These are phyloP conservation scores for Podospora sp. DNA, from an alignment of 495 filamentous ascomycete species.

Conservation along the genomic window DNA sequence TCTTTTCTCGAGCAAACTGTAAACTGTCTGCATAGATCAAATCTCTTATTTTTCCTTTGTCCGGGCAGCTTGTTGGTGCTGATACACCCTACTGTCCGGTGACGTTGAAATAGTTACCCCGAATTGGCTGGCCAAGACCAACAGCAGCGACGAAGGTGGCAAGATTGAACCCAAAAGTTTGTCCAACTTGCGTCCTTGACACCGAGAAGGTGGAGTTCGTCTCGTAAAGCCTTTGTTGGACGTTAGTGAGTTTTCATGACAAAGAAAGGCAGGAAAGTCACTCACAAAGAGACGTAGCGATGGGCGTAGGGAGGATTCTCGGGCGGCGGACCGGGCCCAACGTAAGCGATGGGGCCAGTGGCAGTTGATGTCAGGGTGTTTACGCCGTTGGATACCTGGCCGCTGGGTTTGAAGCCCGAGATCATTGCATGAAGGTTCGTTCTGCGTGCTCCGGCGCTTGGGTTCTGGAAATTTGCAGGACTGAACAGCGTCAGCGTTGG, in stretches of 20 bases:
- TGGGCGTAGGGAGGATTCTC: conserved; percentile 50
- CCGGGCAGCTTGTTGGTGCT: background rate
- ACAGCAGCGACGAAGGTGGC: conserved; percentile 44
- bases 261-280: background rate
- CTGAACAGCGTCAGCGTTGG: conserved; percentile 16
- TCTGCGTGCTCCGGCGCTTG: conserved; percentile 35
- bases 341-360: conserved; percentile 45
- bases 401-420: conserved; percentile 46
- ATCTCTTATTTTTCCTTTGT: too few species aligned
- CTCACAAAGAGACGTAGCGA: conserved; percentile 45
- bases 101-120: conserved; percentile 48
- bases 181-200: conserved; percentile 33
- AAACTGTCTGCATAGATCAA: too few species aligned
- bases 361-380: conserved; percentile 41
- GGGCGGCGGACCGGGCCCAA: conserved; percentile 46
- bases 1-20: too few species aligned
- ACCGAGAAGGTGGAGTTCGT: conserved; percentile 42
- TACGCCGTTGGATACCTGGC: conserved; percentile 33
- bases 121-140: conserved; percentile 39
- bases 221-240: conserved; percentile 33
- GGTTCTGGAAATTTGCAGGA: conserved; percentile 44
- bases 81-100: conserved; percentile 28
- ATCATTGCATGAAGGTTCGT: conserved; percentile 52
- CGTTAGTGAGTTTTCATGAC: background rate
- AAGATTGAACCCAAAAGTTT: conserved; percentile 46